These are phyloP conservation scores for Aureobasidium sp. DNA, from an alignment of 2,329 filamentous ascomycete species.

Conservation along the genomic window DNA sequence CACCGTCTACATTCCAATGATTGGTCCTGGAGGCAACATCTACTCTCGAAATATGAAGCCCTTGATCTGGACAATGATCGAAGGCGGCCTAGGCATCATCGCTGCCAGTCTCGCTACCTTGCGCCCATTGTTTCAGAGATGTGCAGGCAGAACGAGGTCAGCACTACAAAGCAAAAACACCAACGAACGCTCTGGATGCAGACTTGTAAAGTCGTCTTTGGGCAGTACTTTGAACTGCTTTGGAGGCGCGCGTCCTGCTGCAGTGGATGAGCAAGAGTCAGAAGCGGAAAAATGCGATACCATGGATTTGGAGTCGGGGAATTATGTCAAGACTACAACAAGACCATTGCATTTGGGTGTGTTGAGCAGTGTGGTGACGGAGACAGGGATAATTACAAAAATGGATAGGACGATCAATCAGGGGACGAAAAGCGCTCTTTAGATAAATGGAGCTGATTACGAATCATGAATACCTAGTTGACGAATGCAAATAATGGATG, in stretches of 20 bases:
- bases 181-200: background rate
- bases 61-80: constrained; percentile 22
- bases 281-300: background rate
- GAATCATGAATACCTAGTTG: too few species aligned
- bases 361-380: background rate
- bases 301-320: background rate
- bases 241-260: background rate
- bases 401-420: background rate
- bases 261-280: background rate
- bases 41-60: constrained; percentile 13
- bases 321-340: background rate
- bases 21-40: constrained; percentile 16
- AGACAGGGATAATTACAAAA: background rate
- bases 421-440: too few species aligned
- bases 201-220: background rate
- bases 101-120: constrained; percentile 25
- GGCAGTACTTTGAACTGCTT: background rate
- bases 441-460: too few species aligned
- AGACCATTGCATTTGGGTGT: background rate
- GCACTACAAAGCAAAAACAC: background rate
- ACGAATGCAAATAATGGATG: too few species aligned
- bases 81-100: constrained; percentile 26
- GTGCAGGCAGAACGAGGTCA: background rate
- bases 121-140: constrained; percentile 23
- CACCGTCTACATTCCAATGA: constrained; percentile 16